Evolutionary conservation across 441 rosid genomes (phyloP).

Genomic region (Jatropha podagrica): DNA sequence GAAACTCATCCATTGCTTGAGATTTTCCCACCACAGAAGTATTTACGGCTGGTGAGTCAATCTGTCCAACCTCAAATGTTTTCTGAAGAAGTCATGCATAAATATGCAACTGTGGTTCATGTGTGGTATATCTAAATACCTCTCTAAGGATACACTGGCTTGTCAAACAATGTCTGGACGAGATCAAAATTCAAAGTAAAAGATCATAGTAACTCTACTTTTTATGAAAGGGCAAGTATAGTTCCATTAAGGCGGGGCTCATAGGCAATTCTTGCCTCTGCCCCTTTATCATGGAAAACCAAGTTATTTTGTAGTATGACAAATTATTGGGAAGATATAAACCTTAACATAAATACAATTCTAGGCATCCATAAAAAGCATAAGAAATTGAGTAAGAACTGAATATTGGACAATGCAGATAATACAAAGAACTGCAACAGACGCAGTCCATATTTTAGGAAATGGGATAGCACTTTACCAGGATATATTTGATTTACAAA

Average conservation of each 20-base stretch:
- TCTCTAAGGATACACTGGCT: background rate
- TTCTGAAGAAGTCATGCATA: background rate
- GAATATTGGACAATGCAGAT: background rate
- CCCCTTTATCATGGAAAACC: background rate
- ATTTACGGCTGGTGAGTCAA: background rate
- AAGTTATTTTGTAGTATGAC: background rate
- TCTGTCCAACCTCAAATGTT: background rate
- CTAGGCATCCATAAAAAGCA: background rate
- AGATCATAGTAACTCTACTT: background rate
- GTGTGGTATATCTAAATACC: background rate
- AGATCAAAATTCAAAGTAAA: background rate
- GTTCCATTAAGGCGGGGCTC: background rate
- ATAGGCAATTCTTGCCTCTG: background rate
- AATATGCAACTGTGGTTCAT: background rate
- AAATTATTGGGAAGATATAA: background rate
- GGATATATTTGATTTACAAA: conserved; percentile 13
- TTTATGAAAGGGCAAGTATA: background rate
- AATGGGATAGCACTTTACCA: background rate
- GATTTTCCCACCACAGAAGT: background rate
- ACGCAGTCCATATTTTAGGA: background rate
- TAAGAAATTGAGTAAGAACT: background rate
- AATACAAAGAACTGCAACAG: background rate
- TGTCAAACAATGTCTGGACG: background rate
- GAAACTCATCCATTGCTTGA: background rate
- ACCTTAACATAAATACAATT: background rate